Percentiles rank a stretch among this genome's conserved stretches.
phyloP scores from a whole-genome alignment of 345 rosid genomes.

The Citrus mangshanensis region DNA sequence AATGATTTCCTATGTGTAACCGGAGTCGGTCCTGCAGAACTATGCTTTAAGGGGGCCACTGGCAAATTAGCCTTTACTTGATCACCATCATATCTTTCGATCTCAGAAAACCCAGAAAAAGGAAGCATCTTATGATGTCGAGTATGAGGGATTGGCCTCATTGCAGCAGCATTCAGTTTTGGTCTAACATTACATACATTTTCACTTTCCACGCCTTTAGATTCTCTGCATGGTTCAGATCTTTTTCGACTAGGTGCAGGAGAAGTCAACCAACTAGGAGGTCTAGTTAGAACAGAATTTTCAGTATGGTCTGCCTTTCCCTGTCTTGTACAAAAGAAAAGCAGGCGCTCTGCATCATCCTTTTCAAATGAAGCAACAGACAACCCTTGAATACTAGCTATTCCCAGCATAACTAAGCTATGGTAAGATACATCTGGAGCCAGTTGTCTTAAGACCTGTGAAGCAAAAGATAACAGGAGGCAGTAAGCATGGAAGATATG shows the following conservation, averaged over 20 bases:
- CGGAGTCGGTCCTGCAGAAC: constrained; percentile 47
- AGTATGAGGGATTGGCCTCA: constrained; percentile 92
- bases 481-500: neutral
- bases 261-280: constrained; percentile 81
- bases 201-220: constrained; percentile 43
- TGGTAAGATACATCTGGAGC: constrained; percentile 93
- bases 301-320: constrained; percentile 33
- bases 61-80: constrained; percentile 62
- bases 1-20: constrained; percentile 66
- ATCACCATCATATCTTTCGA: constrained; percentile 74
- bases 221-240: constrained; percentile 50
- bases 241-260: constrained; percentile 79
- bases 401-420: constrained; percentile 85
- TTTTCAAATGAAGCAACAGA: constrained; percentile 97
- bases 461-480: constrained; percentile 19
- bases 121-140: constrained; percentile 77
- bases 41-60: constrained; percentile 59
- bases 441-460: constrained; percentile 85
- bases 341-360: constrained; percentile 90
- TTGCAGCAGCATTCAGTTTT: constrained; percentile 61
- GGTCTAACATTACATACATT: constrained; percentile 51
- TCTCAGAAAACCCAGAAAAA: constrained; percentile 67
- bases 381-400: constrained; percentile 94
- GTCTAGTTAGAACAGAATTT: constrained; percentile 31
- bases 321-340: constrained; percentile 65